Evolutionary conservation across 352 stramenopile genomes (phyloP).

Genomic region (Heterotrichella gracilis): DNA sequence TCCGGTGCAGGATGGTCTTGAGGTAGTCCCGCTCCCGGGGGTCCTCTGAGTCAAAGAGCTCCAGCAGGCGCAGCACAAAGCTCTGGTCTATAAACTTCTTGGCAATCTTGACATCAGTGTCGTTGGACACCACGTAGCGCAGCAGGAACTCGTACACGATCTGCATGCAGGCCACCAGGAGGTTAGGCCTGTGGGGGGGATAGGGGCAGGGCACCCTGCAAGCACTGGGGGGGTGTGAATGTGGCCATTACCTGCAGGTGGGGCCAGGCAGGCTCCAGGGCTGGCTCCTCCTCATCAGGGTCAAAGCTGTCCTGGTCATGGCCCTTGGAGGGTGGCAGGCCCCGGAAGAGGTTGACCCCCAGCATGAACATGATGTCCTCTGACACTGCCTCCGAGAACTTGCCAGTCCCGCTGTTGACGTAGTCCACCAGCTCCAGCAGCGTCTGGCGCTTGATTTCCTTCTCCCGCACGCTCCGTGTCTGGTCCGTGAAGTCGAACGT

Average conservation of each 20-base stretch:
- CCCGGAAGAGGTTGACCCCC: constrained; percentile 19
- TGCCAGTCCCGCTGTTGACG: constrained; percentile 58
- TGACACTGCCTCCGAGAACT: constrained; percentile 29
- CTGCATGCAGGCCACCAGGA: no score
- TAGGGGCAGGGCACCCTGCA: no score
- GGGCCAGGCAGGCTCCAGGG: constrained; percentile 74
- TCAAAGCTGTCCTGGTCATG: constrained; percentile 91
- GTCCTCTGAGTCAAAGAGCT: constrained; percentile 72
- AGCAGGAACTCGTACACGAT: constrained; percentile 97
- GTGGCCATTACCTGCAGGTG: constrained; percentile 89
- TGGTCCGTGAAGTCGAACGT: constrained; percentile 84
- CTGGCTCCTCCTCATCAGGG: constrained; percentile 81
- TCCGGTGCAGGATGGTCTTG: constrained; percentile 92
- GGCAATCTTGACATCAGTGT: constrained; percentile 77
- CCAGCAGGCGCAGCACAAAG: constrained; percentile 19
- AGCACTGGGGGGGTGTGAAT: no score
- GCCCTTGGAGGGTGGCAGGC: constrained; percentile 16
- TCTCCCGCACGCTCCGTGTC: constrained; percentile 42
- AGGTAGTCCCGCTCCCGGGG: constrained; percentile 87
- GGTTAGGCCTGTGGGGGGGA: no score
- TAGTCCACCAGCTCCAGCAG: constrained; percentile 94
- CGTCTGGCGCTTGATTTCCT: constrained; percentile 79
- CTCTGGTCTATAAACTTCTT: constrained; percentile 37
- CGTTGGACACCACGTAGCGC: constrained; percentile 72
- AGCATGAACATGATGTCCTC: constrained; percentile 20